Evolutionary conservation across 371 early-diverging fungal genomes (phyloP).

Genomic region (Smittium culicis): DNA sequence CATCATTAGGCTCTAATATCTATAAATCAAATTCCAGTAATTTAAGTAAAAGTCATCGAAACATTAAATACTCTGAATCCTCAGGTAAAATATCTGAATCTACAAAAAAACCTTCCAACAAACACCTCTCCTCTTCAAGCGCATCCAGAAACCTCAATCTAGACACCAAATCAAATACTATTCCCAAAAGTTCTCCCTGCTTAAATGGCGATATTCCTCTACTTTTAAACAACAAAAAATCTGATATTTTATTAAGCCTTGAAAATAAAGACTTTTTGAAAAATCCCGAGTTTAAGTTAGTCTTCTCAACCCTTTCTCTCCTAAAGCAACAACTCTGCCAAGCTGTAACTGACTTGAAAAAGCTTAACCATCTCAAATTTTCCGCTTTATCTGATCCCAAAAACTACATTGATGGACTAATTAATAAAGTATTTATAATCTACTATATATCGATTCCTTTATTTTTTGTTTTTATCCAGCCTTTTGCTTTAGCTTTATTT

Average conservation of each 20-base stretch:
- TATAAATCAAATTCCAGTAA: no score
- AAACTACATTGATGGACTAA: not conserved
- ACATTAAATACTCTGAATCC: no score
- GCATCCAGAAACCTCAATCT: no score
- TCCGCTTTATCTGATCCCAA: not conserved
- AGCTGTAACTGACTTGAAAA: not conserved
- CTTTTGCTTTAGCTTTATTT: not conserved
- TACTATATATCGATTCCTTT: not conserved
- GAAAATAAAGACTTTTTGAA: not conserved
- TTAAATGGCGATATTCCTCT: no score
- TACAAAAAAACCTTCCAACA: no score
- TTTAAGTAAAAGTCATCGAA: no score
- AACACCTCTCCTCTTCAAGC: no score
- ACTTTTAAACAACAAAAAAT: not conserved
- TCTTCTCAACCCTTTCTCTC: not conserved
- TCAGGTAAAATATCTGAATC: no score
- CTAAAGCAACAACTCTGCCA: constrained; percentile 6
- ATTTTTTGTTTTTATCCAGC: not conserved
- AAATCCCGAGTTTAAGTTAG: constrained; percentile 1
- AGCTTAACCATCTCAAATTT: not conserved
- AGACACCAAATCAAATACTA: no score
- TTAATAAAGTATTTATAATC: not conserved
- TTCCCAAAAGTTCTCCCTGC: not conserved
- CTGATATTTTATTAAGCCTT: not conserved
- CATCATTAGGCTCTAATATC: no score